phyloP scores from a whole-genome alignment of 352 stramenopile genomes.

The Phytophthora gonapodyides region DNA sequence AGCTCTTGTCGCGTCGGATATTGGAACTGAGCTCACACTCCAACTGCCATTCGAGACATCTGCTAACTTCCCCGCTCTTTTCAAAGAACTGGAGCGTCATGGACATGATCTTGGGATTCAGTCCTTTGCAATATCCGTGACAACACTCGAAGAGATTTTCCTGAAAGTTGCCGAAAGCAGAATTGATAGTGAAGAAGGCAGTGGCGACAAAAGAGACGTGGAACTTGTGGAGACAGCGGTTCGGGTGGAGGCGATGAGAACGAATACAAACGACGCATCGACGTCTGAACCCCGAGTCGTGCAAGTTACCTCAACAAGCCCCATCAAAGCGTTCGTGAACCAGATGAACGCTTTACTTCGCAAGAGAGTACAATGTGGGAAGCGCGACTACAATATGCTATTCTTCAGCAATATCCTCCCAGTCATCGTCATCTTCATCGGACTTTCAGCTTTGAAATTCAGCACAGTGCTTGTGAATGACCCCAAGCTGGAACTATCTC shows the following conservation, averaged over 20 bases:
- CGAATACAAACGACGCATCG: conserved; percentile 7
- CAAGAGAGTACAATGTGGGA: conserved; percentile 60
- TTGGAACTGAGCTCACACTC: conserved; percentile 81
- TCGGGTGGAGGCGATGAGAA: conserved; percentile 7
- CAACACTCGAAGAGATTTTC: conserved; percentile 91
- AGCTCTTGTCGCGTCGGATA: conserved; percentile 52
- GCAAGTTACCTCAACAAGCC: neutral
- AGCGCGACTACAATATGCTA: conserved; percentile 68
- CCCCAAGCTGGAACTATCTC: conserved; percentile 45
- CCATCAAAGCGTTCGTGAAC: conserved; percentile 12
- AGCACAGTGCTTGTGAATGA: conserved; percentile 59
- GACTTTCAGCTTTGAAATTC: conserved; percentile 59
- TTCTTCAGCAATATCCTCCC: conserved; percentile 79
- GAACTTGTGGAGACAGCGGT: conserved; percentile 12
- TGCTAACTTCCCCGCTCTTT: conserved; percentile 63
- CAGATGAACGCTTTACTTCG: conserved; percentile 64
- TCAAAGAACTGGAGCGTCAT: conserved; percentile 67
- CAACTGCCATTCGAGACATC: conserved; percentile 72
- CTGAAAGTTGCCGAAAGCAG: conserved; percentile 78
- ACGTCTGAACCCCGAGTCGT: neutral
- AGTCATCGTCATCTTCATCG: conserved; percentile 66
- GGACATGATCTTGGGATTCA: conserved; percentile 42
- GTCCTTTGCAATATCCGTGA: conserved; percentile 80
- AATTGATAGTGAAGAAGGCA: neutral
- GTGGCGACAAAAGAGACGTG: no score